Evolutionary conservation across 2,329 filamentous ascomycete genomes (phyloP).

Genomic region (Aspergillus glaucus): DNA sequence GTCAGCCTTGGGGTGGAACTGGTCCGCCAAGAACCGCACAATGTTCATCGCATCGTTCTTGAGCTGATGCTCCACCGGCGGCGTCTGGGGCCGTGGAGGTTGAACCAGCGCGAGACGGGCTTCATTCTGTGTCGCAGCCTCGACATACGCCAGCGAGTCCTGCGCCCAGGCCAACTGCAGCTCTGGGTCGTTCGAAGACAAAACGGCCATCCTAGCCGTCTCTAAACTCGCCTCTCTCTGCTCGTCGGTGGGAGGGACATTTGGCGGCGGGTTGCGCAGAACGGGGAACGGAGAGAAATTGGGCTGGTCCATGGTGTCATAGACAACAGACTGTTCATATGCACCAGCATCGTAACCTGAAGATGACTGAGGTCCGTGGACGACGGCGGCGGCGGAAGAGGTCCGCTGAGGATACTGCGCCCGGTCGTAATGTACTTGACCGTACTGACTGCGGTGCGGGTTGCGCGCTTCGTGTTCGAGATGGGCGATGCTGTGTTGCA

Average conservation of each 20-base stretch:
- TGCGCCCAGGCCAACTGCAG: constrained; percentile 97
- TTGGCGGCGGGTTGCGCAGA: constrained; percentile 68
- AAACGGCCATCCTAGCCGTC: constrained; percentile 71
- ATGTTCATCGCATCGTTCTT: constrained; percentile 86
- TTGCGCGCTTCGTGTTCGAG: constrained; percentile 70
- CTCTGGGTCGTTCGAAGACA: constrained; percentile 89
- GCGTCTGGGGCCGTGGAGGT: constrained; percentile 65
- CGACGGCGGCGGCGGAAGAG: constrained; percentile 24
- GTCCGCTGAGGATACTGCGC: constrained; percentile 31
- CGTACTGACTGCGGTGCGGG: constrained; percentile 40
- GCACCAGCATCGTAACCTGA: constrained; percentile 35
- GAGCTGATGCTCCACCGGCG: constrained; percentile 81
- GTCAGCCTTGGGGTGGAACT: constrained; percentile 86
- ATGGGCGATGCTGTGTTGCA: constrained; percentile 88
- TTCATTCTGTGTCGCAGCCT: constrained; percentile 72
- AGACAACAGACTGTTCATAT: constrained; percentile 47
- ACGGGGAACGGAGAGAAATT: constrained; percentile 90
- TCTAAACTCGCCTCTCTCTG: constrained; percentile 88
- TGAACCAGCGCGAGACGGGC: constrained; percentile 57
- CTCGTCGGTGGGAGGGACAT: constrained; percentile 88
- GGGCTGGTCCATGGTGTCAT: constrained; percentile 52
- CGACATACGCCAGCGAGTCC: constrained; percentile 82
- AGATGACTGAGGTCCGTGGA: constrained; percentile 23
- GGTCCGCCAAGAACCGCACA: constrained; percentile 79
- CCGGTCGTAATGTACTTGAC: constrained; percentile 25